Conservation (phyloP, 2,329 filamentous ascomycete species). For the Colletotrichum simmondsii region DNA sequence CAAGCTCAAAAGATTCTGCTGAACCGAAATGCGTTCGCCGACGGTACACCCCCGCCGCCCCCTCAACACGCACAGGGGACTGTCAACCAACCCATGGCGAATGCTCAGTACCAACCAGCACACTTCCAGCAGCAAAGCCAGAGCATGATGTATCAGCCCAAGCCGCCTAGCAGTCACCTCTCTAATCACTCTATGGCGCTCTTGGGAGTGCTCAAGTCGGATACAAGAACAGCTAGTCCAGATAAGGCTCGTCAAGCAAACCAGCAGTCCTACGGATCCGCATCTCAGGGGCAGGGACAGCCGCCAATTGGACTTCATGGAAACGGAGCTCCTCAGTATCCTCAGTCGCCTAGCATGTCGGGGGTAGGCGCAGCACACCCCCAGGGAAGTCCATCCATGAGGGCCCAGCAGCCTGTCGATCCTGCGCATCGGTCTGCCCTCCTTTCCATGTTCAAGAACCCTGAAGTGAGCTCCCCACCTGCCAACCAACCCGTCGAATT, state of each 20-base stretch:
- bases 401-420: constrained; percentile 43
- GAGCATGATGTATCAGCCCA: constrained; percentile 31
- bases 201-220: constrained; percentile 53
- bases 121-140: constrained; percentile 28
- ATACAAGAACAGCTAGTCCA: constrained; percentile 1
- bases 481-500: constrained; percentile 21
- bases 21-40: constrained; percentile 24
- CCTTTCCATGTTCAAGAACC: constrained; percentile 65
- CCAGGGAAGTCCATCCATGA: constrained; percentile 2
- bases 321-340: constrained; percentile 2
- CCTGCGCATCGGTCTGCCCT: constrained; percentile 57
- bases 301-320: not conserved
- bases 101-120: constrained; percentile 11
- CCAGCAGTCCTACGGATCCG: not conserved
- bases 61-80: constrained; percentile 22
- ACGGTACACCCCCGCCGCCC: constrained; percentile 34
- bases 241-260: not conserved
- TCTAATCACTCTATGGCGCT: constrained; percentile 49
- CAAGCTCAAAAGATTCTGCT: constrained; percentile 57
- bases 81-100: constrained; percentile 8
- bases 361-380: not conserved
- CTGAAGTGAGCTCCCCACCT: constrained; percentile 36
- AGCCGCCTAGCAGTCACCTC: constrained; percentile 38
- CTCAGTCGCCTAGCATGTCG: not conserved
- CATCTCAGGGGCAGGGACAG: not conserved